A percentile compares a stretch with the other conserved stretches of the same genome.
Conservation (phyloP, 2,329 filamentous ascomycete species). For the Pseudogymnoascus sp. region DNA sequence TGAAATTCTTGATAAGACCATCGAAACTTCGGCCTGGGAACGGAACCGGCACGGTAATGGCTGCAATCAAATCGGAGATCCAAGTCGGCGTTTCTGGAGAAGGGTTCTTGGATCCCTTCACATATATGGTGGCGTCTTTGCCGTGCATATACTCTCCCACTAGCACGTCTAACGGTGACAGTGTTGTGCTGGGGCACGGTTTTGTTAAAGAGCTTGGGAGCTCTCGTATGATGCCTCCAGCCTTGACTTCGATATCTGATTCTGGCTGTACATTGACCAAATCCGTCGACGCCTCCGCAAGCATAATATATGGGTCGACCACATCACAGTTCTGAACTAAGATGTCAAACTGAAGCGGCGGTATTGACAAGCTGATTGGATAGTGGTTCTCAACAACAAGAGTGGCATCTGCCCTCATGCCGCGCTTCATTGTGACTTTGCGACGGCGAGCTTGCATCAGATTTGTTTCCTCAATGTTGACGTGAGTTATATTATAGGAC, state of each 20-base stretch:
- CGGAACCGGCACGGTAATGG: conserved; percentile 74
- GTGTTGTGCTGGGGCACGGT: conserved; percentile 66
- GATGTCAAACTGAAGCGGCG: conserved; percentile 75
- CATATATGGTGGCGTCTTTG: conserved; percentile 68
- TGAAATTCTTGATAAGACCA: conserved; percentile 79
- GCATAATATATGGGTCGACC: conserved; percentile 64
- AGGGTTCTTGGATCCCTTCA: conserved; percentile 67
- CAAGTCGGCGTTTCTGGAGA: conserved; percentile 66
- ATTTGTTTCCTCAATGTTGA: conserved; percentile 69
- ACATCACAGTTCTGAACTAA: conserved; percentile 73
- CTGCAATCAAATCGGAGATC: conserved; percentile 72
- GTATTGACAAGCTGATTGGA: conserved; percentile 68
- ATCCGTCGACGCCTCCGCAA: conserved; percentile 68
- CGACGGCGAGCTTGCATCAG: conserved; percentile 36
- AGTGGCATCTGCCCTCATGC: conserved; percentile 74
- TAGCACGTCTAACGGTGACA: conserved; percentile 78
- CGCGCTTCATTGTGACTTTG: conserved; percentile 26
- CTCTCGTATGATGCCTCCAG: conserved; percentile 62
- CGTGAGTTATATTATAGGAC: conserved; percentile 69
- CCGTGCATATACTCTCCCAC: conserved; percentile 77
- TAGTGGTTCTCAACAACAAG: conserved; percentile 68
- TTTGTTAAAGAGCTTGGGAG: conserved; percentile 67
- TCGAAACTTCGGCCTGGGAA: conserved; percentile 78
- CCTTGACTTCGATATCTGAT: conserved; percentile 59
- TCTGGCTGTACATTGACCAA: conserved; percentile 61